These are phyloP conservation scores for Mesembryanthemum crystallinum DNA, from an alignment of 148 eudicot species.

Conservation along the genomic window DNA sequence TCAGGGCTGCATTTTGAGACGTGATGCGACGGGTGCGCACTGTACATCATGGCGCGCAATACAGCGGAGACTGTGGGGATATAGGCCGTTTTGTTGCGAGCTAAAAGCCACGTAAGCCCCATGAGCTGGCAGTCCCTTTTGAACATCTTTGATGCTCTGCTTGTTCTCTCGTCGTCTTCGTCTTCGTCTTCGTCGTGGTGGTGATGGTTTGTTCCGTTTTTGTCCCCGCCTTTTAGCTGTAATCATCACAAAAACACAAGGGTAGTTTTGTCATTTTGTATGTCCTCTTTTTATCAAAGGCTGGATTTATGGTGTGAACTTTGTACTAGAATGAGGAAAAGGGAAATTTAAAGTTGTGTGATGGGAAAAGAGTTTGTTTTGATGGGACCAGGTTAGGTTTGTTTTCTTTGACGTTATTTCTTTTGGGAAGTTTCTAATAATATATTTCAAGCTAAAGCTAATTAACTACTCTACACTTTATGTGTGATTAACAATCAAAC, in stretches of 20 bases:
- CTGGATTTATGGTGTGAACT: not conserved
- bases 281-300: not conserved
- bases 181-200: too few relatives aligned
- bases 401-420: too few relatives aligned
- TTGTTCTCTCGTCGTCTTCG: too few relatives aligned
- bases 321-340: not conserved
- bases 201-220: constrained; percentile 36
- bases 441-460: too few relatives aligned
- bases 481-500: too few relatives aligned
- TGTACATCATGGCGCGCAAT: constrained; percentile 87
- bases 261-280: constrained; percentile 18
- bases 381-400: not conserved
- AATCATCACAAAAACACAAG: not conserved
- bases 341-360: not conserved
- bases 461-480: too few relatives aligned
- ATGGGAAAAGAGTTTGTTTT: not conserved
- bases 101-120: constrained; percentile 94
- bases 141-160: constrained; percentile 61
- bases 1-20: constrained; percentile 79
- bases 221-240: constrained; percentile 62
- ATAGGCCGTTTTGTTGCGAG: constrained; percentile 81
- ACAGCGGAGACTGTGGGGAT: constrained; percentile 96
- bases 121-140: constrained; percentile 74
- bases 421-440: too few relatives aligned
- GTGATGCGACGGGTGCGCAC: constrained; percentile 67